These are phyloP conservation scores for Elsinoe necatrix DNA, from an alignment of 2,329 filamentous ascomycete species.

Conservation along the genomic window DNA sequence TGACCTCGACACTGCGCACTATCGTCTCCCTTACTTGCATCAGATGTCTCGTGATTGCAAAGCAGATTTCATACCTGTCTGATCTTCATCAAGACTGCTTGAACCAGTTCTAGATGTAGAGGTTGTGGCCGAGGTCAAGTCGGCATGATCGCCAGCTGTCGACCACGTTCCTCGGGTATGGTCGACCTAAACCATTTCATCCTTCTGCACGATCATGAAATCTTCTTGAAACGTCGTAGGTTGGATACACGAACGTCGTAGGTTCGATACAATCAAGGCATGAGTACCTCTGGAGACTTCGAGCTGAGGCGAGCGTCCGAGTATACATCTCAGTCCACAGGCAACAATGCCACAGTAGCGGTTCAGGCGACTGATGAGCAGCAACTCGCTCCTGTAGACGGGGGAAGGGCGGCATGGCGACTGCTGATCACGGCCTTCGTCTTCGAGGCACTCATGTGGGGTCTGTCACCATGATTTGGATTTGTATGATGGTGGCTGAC, in stretches of 20 bases:
- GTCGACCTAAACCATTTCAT: too few species aligned
- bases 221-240: too few species aligned
- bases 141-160: not conserved
- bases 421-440: constrained; percentile 32
- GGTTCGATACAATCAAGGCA: not conserved
- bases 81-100: too few species aligned
- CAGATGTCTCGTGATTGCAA: too few species aligned
- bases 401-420: constrained; percentile 22
- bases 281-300: not conserved
- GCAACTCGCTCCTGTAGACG: constrained; percentile 21
- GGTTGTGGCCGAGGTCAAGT: not conserved
- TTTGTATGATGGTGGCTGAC: not conserved
- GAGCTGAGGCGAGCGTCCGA: not conserved
- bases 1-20: too few species aligned
- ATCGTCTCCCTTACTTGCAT: too few species aligned
- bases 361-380: not conserved
- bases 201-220: too few species aligned
- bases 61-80: too few species aligned
- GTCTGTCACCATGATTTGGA: constrained; percentile 24
- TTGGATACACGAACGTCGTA: too few species aligned
- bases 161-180: not conserved
- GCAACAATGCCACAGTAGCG: not conserved
- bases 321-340: not conserved
- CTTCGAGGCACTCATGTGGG: constrained; percentile 49
- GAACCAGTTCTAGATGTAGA: too few species aligned